phyloP scores from a whole-genome alignment of 106 monocot genomes.

The Cymbidium sinense region DNA sequence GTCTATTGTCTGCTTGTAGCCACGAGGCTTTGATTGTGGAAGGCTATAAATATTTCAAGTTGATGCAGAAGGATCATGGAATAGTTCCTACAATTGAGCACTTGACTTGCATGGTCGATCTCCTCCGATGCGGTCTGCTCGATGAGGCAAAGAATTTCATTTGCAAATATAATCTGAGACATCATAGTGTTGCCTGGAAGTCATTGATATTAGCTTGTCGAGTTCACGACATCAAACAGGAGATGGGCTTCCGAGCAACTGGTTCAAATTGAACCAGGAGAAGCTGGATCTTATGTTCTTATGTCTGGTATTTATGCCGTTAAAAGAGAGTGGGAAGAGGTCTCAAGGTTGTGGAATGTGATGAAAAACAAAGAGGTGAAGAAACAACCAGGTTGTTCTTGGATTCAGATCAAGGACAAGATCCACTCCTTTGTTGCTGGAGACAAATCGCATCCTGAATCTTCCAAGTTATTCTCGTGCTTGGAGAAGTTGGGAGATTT shows the following conservation, averaged over 20 bases:
- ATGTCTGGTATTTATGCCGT: conserved; percentile 54
- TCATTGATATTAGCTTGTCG: too few relatives aligned
- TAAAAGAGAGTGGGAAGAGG: conserved; percentile 39
- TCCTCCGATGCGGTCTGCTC: conserved; percentile 50
- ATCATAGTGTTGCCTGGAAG: too few relatives aligned
- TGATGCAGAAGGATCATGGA: conserved; percentile 49
- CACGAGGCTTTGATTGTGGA: conserved; percentile 52
- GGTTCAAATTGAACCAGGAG: conserved; percentile 33
- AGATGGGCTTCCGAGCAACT: conserved; percentile 41
- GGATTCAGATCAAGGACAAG: conserved; percentile 42
- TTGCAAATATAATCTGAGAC: too few relatives aligned
- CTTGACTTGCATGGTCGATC: too few relatives aligned
- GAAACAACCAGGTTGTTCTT: conserved; percentile 64
- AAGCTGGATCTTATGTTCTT: conserved; percentile 47
- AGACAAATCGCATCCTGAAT: too few relatives aligned
- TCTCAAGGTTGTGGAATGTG: conserved; percentile 27
- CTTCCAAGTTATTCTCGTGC: too few relatives aligned
- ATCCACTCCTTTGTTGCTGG: conserved; percentile 57
- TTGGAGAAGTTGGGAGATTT: too few relatives aligned
- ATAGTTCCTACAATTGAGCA: conserved; percentile 56
- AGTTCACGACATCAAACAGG: conserved; percentile 28
- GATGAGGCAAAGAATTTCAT: conserved; percentile 63
- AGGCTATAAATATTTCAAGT: conserved; percentile 48
- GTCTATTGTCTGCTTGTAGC: conserved; percentile 71
- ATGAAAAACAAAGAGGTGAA: conserved; percentile 43